Evolutionary conservation across 78 protist species (phyloP).

Genomic region (Blattamonas nauphoetae): DNA sequence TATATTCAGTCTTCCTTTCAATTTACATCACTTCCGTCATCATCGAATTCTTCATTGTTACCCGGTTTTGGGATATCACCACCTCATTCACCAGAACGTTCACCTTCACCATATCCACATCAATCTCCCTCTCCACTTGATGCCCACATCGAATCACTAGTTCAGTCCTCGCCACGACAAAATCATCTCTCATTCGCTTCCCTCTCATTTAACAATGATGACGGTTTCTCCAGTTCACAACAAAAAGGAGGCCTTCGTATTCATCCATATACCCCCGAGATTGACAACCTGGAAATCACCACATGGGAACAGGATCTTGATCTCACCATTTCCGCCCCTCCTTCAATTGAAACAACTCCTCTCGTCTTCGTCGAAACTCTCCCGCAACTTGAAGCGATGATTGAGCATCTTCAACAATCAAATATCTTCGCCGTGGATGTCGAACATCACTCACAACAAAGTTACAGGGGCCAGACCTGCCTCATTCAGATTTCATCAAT

Average conservation of each 20-base stretch:
- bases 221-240: too few relatives aligned
- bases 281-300: not conserved
- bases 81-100: too few relatives aligned
- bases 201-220: not conserved
- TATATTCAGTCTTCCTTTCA: too few relatives aligned
- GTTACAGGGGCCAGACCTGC: slow-evolving; percentile 83
- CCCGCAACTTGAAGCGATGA: slow-evolving; percentile 33
- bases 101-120: too few relatives aligned
- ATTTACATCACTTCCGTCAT: too few relatives aligned
- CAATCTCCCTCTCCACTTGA: too few relatives aligned
- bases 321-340: not conserved
- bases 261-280: not conserved
- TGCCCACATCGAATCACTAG: too few relatives aligned
- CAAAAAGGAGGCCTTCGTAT: not conserved
- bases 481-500: slow-evolving; percentile 86
- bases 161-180: too few relatives aligned
- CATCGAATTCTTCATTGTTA: too few relatives aligned
- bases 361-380: not conserved
- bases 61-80: too few relatives aligned
- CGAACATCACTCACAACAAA: slow-evolving; percentile 69
- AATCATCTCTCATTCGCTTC: too few relatives aligned
- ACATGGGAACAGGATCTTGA: not conserved
- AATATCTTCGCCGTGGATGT: slow-evolving; percentile 79
- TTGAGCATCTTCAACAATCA: not conserved
- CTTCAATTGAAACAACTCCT: not conserved